A percentile compares a stretch with the other conserved stretches of the same genome.
Conservation (phyloP, 164 flowering plant species). For the Warburgia ugandensis region DNA sequence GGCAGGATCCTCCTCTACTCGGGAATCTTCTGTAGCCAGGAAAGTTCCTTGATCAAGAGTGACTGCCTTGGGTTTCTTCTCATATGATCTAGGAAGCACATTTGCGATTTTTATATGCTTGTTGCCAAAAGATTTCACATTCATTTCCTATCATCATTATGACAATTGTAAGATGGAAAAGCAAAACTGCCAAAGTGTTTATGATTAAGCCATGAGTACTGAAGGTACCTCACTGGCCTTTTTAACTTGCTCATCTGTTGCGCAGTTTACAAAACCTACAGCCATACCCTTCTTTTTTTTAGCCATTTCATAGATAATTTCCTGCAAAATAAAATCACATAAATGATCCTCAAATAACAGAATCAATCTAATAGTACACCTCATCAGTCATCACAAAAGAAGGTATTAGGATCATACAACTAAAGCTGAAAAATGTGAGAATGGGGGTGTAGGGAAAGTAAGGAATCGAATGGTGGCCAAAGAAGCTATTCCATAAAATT, state of each 20-base stretch:
- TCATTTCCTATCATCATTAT: slow-evolving; percentile 42
- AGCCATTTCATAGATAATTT: slow-evolving; percentile 46
- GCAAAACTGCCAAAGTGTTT: background rate
- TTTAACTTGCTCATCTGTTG: slow-evolving; percentile 40
- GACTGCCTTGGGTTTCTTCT: slow-evolving; percentile 28
- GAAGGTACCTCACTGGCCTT: slow-evolving; percentile 54
- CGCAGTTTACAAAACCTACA: slow-evolving; percentile 81
- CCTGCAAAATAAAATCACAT: slow-evolving; percentile 34
- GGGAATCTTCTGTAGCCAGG: no score
- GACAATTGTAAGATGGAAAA: background rate
- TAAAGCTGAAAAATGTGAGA: no score
- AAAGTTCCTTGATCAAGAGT: slow-evolving; percentile 15
- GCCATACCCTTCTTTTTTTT: slow-evolving; percentile 88
- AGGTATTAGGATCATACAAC: no score
- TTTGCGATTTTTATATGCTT: slow-evolving; percentile 68
- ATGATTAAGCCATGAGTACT: background rate
- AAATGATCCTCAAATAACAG: background rate
- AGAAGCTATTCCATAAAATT: no score
- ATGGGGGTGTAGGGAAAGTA: no score
- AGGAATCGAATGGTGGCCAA: no score
- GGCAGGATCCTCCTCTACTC: no score
- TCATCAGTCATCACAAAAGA: background rate
- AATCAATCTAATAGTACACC: background rate
- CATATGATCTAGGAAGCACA: slow-evolving; percentile 59
- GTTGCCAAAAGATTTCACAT: slow-evolving; percentile 67